Evolutionary conservation across 768 basidiomycete genomes (phyloP), one percentile per base, ranked within the genome.

Genomic region (Suillus sp.): DNA sequence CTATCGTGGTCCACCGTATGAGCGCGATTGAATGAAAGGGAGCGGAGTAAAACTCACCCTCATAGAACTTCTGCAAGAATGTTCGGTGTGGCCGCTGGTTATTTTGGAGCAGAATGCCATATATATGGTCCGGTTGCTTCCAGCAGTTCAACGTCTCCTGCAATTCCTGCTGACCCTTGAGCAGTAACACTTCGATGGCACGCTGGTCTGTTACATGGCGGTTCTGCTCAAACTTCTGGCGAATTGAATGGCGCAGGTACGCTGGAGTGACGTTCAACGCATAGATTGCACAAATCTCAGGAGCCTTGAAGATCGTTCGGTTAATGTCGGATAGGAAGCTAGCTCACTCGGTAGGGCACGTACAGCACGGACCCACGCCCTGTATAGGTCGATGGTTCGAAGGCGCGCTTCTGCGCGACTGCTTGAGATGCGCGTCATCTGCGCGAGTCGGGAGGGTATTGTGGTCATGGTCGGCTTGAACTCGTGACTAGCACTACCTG

Each of bases 101-200:
- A 61, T 72, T 67, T 65, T 83, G 74, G 63, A 93, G 75, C 57
- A 93, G 73, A 38, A 91, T 84, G 3, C 91, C 92, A 75, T 88
- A 76, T 35, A 95, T 79, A 71, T 95, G 92, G 65, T 93, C 90
- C 48, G 81, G 84, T 80, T 92, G 91, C 72, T 95, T 95, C 95
- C 95, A 98, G 69, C 84, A 86, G 73, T 98, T 98, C 82, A 97
- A 81, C 59, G 90, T 90, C 82, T 98, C 96, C 81, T 99, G 96
- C 71, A 87, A 93, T 68, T 98, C 95, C 78, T 88, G 90, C 66
- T 87, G 81, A 59, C 86, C 83, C 81, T 98, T 98, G 72, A 90
- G 83, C 45, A 97, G 72, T 69, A 98, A 81, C 51, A 96, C 79
- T 74, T 99, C 95, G 73, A 99, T 86, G 27, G 91, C 86, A 61